phyloP scores from a whole-genome alignment of 306 rosid species.

The Hippophae rhamnoides region DNA sequence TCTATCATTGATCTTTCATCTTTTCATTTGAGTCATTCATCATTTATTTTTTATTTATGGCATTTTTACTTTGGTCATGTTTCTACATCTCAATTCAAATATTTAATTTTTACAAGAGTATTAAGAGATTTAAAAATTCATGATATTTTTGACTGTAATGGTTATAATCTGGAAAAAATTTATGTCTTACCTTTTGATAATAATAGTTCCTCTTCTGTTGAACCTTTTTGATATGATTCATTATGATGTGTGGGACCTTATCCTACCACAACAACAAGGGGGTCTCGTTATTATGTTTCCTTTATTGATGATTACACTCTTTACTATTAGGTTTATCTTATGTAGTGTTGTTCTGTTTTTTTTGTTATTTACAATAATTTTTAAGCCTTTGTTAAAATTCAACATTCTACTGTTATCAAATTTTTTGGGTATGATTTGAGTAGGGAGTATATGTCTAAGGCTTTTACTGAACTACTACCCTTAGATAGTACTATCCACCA shows the following conservation, averaged over 20 bases:
- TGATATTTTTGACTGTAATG: background rate
- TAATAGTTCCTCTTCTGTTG: background rate
- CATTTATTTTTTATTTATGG: conserved; percentile 10
- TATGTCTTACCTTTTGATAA: background rate
- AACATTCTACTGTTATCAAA: background rate
- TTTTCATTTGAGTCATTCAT: conserved; percentile 4
- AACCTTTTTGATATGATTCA: background rate
- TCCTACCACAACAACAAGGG: background rate
- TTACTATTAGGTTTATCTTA: conserved; percentile 1
- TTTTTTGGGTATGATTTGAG: background rate
- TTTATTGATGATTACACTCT: conserved; percentile 2
- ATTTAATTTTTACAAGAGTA: background rate
- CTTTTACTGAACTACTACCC: background rate
- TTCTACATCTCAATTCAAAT: background rate
- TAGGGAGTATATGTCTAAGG: background rate
- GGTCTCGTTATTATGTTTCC: background rate
- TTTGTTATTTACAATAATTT: background rate
- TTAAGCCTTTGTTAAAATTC: background rate
- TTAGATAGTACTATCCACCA: background rate
- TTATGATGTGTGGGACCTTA: background rate
- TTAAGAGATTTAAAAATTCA: too few species aligned
- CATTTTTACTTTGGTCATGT: conserved; percentile 7
- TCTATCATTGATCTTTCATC: conserved; percentile 3
- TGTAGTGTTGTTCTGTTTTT: background rate
- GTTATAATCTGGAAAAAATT: conserved; percentile 3